Conservation (phyloP, 768 basidiomycete genomes). For the Crepidotus variabilis region DNA sequence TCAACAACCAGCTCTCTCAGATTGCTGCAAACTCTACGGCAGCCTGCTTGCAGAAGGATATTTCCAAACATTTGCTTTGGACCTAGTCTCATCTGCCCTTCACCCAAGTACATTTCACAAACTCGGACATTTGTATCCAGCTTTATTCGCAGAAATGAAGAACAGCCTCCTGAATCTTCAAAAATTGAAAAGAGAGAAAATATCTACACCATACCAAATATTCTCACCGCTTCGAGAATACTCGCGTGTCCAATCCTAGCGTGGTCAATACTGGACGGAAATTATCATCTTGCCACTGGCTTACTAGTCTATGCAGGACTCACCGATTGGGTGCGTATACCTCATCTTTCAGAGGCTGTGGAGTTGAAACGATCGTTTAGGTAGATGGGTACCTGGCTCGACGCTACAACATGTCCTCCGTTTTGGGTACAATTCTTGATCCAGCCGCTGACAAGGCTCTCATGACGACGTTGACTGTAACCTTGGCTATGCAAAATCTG, state of each 20-base stretch:
- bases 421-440: conserved; percentile 94
- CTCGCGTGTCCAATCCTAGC: conserved; percentile 88
- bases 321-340: conserved; percentile 73
- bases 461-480: conserved; percentile 90
- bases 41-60: not conserved
- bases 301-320: conserved; percentile 89
- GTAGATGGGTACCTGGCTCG: conserved; percentile 90
- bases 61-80: not conserved
- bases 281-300: conserved; percentile 78
- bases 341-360: not conserved
- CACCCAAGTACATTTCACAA: no score
- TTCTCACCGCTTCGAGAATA: conserved; percentile 86
- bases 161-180: not conserved
- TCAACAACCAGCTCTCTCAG: not conserved
- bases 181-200: conserved; percentile 50
- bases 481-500: conserved; percentile 78
- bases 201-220: conserved; percentile 92
- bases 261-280: conserved; percentile 79
- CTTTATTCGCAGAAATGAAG: not conserved
- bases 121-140: not conserved
- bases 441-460: conserved; percentile 96
- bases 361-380: conserved; percentile 34
- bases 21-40: not conserved
- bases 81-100: no score
- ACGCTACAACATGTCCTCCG: conserved; percentile 79